Evolutionary conservation across 805 yeast species (phyloP), one percentile per base, ranked within the genome.

Genomic region (Yarrowia divulgata): DNA sequence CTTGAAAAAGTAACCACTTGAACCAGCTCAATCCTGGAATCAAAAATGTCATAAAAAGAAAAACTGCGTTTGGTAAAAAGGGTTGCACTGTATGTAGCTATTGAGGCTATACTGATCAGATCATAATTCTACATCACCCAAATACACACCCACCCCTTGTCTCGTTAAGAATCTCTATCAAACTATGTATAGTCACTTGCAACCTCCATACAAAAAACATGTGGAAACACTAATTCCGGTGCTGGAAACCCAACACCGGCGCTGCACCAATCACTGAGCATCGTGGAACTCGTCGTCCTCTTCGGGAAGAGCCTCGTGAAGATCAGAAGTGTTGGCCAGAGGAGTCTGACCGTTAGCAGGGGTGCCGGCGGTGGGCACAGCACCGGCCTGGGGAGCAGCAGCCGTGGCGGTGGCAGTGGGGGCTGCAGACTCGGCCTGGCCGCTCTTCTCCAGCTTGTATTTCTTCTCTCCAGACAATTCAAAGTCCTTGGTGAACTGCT

Each of bases 401-500:
- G 49, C 70, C 1, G 48, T 55, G 8, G 64, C 4, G 7, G 69
- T 29, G 8, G 64, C 69, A 1, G 69, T 19, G 49, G 68, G 52
- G 1, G 23, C 29, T 1, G 69, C n/a, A n/a, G n/a, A n/a, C n/a
- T n/a, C n/a, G 12, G 62, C 54, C 42, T 42, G 49, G 39, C 49
- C 64, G 48, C 64, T 40, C 49, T 58, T 60, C 46, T 60, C 66
- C 50, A 45, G 32, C 66, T 54, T 63, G 29, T 79, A 76, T 79
- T 90, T 89, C 75, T 86, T 78, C 70, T 79, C 84, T 14, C 91
- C 95, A 13, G 95, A 91, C 45, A 86, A 85, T 57, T 85, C 85
- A 76, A 90, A 90, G 72, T 87, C 84, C 35, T 84, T 85, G 19
- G 87, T 85, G 74, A 88, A 87, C 66, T 80, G 73, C 75, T 92